Conservation (phyloP, 129 eudicot species). For the Centaurea solstitialis region DNA sequence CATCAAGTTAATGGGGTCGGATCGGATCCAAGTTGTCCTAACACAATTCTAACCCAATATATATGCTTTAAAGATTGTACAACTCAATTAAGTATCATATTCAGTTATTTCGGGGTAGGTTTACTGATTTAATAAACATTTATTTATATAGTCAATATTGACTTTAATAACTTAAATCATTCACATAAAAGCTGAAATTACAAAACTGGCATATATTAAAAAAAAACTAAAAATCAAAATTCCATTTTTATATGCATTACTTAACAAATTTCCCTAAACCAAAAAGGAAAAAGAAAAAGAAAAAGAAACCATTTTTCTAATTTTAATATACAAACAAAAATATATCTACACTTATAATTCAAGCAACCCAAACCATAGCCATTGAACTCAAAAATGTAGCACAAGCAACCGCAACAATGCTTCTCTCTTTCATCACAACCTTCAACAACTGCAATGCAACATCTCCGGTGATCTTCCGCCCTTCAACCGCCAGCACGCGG, state of each 20-base stretch:
- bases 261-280: constrained; percentile 5
- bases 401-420: constrained; percentile 57
- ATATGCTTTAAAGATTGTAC: too few species aligned
- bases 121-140: too few species aligned
- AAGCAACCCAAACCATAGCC: constrained; percentile 57
- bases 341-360: constrained; percentile 7
- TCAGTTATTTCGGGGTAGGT: too few species aligned
- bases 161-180: not conserved
- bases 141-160: not conserved
- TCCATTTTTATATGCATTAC: not conserved
- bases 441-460: constrained; percentile 58
- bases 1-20: too few species aligned
- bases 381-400: constrained; percentile 59
- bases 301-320: not conserved
- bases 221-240: not conserved
- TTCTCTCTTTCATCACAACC: constrained; percentile 50
- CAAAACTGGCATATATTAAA: not conserved
- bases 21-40: too few species aligned
- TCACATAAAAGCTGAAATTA: not conserved
- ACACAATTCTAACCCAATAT: too few species aligned
- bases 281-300: not conserved
- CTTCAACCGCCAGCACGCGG: constrained; percentile 60
- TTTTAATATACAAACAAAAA: constrained; percentile 10
- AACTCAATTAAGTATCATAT: too few species aligned
- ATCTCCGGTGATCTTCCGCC: constrained; percentile 70